Conservation (phyloP, 1,139 yeast genomes). For the Nakaseomyces glabratus region DNA sequence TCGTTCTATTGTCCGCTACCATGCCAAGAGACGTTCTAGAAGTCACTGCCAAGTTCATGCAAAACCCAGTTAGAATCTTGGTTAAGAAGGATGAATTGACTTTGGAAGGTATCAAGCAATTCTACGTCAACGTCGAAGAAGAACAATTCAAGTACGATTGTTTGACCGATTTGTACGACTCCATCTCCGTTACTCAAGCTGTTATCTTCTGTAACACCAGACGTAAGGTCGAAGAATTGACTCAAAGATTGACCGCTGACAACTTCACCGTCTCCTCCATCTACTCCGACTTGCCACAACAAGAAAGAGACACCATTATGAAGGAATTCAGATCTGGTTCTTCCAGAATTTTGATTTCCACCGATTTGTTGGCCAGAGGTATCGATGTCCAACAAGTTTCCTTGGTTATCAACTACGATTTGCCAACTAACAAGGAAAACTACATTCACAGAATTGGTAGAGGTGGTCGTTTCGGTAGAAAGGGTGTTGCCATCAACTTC, state of each 20-base stretch:
- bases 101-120: constrained; percentile 96
- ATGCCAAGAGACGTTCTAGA: constrained; percentile 97
- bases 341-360: constrained; percentile 91
- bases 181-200: constrained; percentile 96
- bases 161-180: constrained; percentile 92
- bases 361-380: constrained; percentile 99
- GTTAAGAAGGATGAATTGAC: constrained; percentile 98
- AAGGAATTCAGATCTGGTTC: constrained; percentile 98
- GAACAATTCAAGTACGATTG: constrained; percentile 94
- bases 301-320: constrained; percentile 97
- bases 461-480: constrained; percentile 99
- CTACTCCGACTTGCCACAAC: constrained; percentile 96
- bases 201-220: constrained; percentile 99
- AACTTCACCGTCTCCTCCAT: constrained; percentile 95
- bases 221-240: constrained; percentile 90
- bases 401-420: constrained; percentile 93
- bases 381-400: constrained; percentile 99
- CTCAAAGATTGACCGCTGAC: constrained; percentile 75
- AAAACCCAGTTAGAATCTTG: constrained; percentile 92
- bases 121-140: constrained; percentile 86
- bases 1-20: constrained; percentile 92
- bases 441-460: constrained; percentile 99
- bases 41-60: constrained; percentile 94
- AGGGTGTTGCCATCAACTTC: constrained; percentile 99
- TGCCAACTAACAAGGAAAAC: constrained; percentile 96